A percentile compares a stretch with the other conserved stretches of the same genome.
Conservation (phyloP, 75 land plant species). For the Selaginella moellendorffii region DNA sequence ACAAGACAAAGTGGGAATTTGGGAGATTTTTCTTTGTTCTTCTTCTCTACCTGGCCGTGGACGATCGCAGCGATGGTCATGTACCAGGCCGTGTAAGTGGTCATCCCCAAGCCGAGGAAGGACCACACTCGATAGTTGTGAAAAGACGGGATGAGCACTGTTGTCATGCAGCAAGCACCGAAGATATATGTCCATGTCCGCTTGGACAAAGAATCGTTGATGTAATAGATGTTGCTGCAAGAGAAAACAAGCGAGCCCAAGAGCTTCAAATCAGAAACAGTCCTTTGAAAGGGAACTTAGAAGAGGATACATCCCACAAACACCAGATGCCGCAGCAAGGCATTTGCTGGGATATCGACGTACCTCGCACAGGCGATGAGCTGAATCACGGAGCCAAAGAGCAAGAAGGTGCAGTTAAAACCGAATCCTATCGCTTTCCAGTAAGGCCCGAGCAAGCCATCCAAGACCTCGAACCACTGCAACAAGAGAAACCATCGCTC, state of each 20-base stretch:
- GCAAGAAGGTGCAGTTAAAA: slow-evolving; percentile 88
- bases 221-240: slow-evolving; percentile 79
- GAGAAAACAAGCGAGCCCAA: background rate
- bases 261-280: background rate
- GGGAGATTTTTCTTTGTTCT: background rate
- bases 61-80: slow-evolving; percentile 60
- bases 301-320: background rate
- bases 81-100: slow-evolving; percentile 96
- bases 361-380: slow-evolving; percentile 96
- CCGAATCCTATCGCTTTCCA: slow-evolving; percentile 79
- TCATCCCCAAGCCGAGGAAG: slow-evolving; percentile 83
- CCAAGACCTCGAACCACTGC: slow-evolving; percentile 98
- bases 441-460: slow-evolving; percentile 80
- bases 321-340: background rate
- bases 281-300: background rate
- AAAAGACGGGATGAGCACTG: slow-evolving; percentile 83
- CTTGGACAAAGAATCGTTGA: slow-evolving; percentile 71
- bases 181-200: slow-evolving; percentile 96
- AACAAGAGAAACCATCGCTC: too few species aligned
- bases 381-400: slow-evolving; percentile 94
- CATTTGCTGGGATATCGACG: background rate
- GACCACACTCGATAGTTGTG: slow-evolving; percentile 93
- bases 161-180: slow-evolving; percentile 88
- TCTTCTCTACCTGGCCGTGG: slow-evolving; percentile 64
- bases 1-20: too few species aligned